phyloP scores from a whole-genome alignment of 768 basidiomycete species.

The Kwoniella newhampshirensis region DNA sequence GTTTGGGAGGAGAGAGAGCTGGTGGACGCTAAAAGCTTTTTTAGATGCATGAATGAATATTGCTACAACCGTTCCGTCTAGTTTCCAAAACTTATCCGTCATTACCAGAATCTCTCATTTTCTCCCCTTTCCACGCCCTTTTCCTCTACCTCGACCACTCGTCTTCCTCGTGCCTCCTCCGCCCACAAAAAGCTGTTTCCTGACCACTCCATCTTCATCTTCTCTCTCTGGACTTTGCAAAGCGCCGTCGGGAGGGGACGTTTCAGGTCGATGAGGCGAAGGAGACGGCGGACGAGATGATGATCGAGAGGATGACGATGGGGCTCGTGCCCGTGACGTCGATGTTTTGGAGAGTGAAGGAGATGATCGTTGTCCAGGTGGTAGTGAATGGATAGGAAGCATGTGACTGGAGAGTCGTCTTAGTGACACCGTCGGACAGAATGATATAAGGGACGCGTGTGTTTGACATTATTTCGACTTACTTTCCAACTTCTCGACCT shows the following conservation, averaged over 20 bases:
- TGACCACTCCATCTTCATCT: slow-evolving; percentile 22
- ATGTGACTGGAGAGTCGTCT: slow-evolving; percentile 14
- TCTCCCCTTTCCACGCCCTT: slow-evolving; percentile 17
- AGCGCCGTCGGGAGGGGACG: slow-evolving; percentile 14
- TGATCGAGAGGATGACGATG: slow-evolving; percentile 8
- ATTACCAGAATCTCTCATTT: too few species aligned
- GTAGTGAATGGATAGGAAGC: slow-evolving; percentile 24
- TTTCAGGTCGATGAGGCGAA: slow-evolving; percentile 17
- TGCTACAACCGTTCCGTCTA: too few species aligned
- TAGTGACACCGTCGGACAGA: not conserved
- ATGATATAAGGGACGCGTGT: too few species aligned
- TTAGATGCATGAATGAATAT: too few species aligned
- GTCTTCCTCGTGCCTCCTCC: slow-evolving; percentile 4
- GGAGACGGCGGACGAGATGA: slow-evolving; percentile 21
- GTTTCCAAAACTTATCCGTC: too few species aligned
- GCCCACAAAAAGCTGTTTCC: slow-evolving; percentile 23
- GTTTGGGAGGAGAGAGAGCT: too few species aligned
- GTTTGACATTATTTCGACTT: too few species aligned
- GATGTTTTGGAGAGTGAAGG: slow-evolving; percentile 11
- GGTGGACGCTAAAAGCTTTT: too few species aligned
- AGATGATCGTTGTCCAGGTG: slow-evolving; percentile 11
- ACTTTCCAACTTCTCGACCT: slow-evolving; percentile 26
- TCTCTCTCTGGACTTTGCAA: slow-evolving; percentile 12
- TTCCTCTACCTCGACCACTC: slow-evolving; percentile 6
- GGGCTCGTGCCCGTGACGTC: not conserved